Evolutionary conservation across 257 asterid species (phyloP).

Genomic region (Pogostemon cablin): DNA sequence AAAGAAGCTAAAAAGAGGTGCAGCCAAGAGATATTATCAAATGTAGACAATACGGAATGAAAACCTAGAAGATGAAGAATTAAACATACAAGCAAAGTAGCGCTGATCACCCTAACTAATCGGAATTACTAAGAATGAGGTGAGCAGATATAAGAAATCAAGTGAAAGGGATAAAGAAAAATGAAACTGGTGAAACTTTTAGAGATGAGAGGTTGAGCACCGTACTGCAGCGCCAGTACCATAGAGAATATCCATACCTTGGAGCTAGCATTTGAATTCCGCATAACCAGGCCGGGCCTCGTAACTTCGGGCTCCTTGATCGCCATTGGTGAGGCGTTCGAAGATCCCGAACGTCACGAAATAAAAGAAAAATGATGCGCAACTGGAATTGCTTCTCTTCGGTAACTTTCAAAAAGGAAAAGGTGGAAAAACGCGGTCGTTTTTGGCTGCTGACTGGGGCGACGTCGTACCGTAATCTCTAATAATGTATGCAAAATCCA

Average conservation of each 20-base stretch:
- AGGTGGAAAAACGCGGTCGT: slow-evolving; percentile 3
- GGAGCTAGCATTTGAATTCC: slow-evolving; percentile 38
- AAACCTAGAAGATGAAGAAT: slow-evolving; percentile 29
- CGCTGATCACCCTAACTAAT: slow-evolving; percentile 18
- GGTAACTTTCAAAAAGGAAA: neutral
- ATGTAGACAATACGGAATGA: neutral
- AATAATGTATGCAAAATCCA: too few relatives aligned
- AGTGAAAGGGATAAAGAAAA: neutral
- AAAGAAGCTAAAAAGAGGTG: neutral
- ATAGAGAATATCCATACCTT: slow-evolving; percentile 79
- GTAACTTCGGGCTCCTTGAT: slow-evolving; percentile 38
- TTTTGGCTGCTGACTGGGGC: slow-evolving; percentile 12
- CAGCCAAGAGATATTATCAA: neutral
- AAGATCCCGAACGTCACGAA: slow-evolving; percentile 7
- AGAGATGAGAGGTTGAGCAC: slow-evolving; percentile 92
- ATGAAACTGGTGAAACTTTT: slow-evolving; percentile 67
- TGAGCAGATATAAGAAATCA: neutral
- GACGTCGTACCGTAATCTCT: slow-evolving; percentile 31
- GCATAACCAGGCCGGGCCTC: slow-evolving; percentile 35
- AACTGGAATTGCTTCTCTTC: neutral
- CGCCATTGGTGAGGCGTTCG: slow-evolving; percentile 60
- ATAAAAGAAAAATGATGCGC: slow-evolving; percentile 1
- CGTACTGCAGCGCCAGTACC: slow-evolving; percentile 83
- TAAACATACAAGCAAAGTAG: slow-evolving; percentile 15
- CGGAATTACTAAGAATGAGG: slow-evolving; percentile 8